Percentiles rank a stretch among this genome's conserved stretches.
These are phyloP conservation scores for Chlorella sp. DNA, from an alignment of 139 green algal genomes.

Conservation along the genomic window DNA sequence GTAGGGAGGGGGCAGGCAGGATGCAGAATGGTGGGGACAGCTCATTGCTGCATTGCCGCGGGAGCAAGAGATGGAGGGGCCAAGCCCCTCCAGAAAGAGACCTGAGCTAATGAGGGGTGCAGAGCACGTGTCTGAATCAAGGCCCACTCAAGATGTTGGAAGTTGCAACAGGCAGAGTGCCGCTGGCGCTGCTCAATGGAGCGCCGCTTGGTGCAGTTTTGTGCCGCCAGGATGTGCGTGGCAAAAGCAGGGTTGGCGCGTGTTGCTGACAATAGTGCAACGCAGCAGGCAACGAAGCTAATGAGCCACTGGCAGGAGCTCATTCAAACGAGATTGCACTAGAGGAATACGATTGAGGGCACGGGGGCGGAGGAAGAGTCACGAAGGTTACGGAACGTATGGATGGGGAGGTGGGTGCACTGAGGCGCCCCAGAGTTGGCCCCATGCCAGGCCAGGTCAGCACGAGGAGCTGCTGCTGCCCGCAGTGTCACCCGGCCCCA, in stretches of 20 bases:
- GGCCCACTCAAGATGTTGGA: background rate
- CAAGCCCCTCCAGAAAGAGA: too few relatives aligned
- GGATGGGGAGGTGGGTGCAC: too few relatives aligned
- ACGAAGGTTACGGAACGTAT: too few relatives aligned
- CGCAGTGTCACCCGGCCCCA: background rate
- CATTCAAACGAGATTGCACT: too few relatives aligned
- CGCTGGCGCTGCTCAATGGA: background rate
- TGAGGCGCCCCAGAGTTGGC: too few relatives aligned
- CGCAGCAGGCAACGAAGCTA: too few relatives aligned
- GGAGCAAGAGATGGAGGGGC: background rate
- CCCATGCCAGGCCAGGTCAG: background rate
- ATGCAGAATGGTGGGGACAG: background rate
- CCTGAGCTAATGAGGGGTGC: background rate
- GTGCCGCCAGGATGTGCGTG: background rate
- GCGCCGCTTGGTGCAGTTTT: background rate
- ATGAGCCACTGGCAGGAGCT: too few relatives aligned
- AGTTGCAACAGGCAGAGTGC: background rate
- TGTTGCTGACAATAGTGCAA: background rate
- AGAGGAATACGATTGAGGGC: too few relatives aligned
- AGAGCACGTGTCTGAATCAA: background rate
- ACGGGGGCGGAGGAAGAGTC: too few relatives aligned
- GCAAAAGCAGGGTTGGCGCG: too few relatives aligned
- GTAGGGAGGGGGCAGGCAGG: background rate
- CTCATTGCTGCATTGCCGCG: slow-evolving; percentile 4
- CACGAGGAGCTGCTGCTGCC: background rate